Evolutionary conservation across 148 eudicot genomes (phyloP), one percentile per base, ranked within the genome.

Genomic region (Chenopodium suecicum): DNA sequence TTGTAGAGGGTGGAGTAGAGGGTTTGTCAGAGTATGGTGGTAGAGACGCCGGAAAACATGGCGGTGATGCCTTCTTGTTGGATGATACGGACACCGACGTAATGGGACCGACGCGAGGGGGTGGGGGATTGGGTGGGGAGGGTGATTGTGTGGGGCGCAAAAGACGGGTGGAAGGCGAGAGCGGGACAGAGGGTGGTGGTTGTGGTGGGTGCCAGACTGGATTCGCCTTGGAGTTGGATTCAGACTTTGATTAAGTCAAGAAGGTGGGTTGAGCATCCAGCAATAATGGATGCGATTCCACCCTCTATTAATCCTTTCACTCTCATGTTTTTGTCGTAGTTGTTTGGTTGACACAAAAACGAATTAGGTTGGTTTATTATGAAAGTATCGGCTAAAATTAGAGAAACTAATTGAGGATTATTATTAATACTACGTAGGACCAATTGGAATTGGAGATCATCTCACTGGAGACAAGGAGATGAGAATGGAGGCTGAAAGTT

Each of bases 1-100:
- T 37, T 7, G 44, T 37, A 37, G 44, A 37, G 44, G 54, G 98
- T 94, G 77, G 98, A 92, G 78, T 93, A 94, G 1, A 92, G 88
- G 0, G 92, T 89, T 78, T 94, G 98, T 0, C 98, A 86, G 79
- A 94, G 92, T 2, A 94, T 84, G 86, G 95, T 94, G 81, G 97
- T 94, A 44, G 97, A 93, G 1, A 93, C 90, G 74, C 95, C 95
- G 31, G 94, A 91, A 86, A 83, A 93, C 0, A 91, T 79, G 1
- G 97, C 92, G 10, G 87, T 69, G 31, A 74, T 78, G 16, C 95
- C 95, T 47, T 93, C 95, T 17, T 89, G 91, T 20, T 83, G 88
- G 60, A 90, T 13, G 82, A 91, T 89, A 31, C 63, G 70, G 64
- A 85, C 68, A 0, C 93, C 93, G 22, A 90, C 89, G 3, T 86